Base-by-base conservation (phyloP, 2,329 filamentous ascomycete genomes). In the Ciborinia camelliae region DNA sequence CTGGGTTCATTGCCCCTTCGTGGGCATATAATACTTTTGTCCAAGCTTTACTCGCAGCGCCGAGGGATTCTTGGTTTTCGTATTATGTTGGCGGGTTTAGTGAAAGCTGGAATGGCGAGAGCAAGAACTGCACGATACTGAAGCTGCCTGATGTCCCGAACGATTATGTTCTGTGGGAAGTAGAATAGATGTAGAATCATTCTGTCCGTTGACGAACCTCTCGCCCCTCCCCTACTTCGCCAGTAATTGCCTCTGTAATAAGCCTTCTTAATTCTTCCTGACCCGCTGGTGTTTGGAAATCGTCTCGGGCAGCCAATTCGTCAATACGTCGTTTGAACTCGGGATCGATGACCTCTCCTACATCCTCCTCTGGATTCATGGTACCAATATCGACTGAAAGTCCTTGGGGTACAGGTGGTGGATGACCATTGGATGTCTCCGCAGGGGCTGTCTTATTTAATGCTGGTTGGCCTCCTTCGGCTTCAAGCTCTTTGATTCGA, bases 271-370 rank as follows among this genome's bases (percentile, higher is more conserved):
- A 78, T 74, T 93, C 87, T 28, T 83, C 84, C 77, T 99, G 95
- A 4, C 90, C 91, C 66, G 89, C 86, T 62, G 91, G 87, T 6
- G 87, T 89, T 71, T 94, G 82, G 72, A 97, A 96, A 73, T 98
- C 92, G 30, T 90, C 87, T 48, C 92, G 83, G 43, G 88, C 84
- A 2, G 95, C 93, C 66, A 99, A 79, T 77, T 97, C 90, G 73
- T 98, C 92, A 73, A 99, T 98, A 62, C 91, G 84, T 70, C 89
- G 82, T 73, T 89, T 86, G 70, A 99, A 91, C 70, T 93, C 92
- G 1, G 91, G 87, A 74, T 98, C 92, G 10, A 89, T 85, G 65
- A 89, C 85, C 68, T 88, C 86, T 47, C 81, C 82, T 1, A 81
- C 82, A 8, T 85, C 84, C 15, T 85, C 86, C 52, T 85, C 80